Evolutionary conservation across 2,329 filamentous ascomycete genomes (phyloP), one percentile per base, ranked within the genome.

Genomic region (Conoideocrella luteorostrata): DNA sequence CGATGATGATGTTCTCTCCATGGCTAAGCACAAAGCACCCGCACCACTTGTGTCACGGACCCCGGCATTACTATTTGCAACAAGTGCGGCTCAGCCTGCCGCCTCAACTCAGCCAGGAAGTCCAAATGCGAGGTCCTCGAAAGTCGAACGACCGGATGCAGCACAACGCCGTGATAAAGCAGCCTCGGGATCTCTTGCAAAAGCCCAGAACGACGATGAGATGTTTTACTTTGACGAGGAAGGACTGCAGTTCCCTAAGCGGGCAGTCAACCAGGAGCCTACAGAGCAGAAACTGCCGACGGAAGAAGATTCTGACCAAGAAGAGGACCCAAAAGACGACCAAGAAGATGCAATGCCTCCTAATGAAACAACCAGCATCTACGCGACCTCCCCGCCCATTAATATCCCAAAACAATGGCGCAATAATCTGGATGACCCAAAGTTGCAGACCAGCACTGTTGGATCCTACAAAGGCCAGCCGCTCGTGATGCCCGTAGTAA

Each of bases 391-490:
- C 2, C 68, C 69, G 1, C 65, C 66, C n/a, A 61, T 74, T 39
- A 51, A 66, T 12, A 68, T 71, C 18, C 39, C 45, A 10, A 33
- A 29, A 24, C 37, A 39, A 33, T 7, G 26, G 9, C 11, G 20
- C 17, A n/a, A 9, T 12, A 15, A 20, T 43, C 39, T 28, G 47
- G 56, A 37, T 63, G 59, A 43, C 54, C 52, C 63, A 38, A 63
- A 60, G 36, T 63, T 63, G 41, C 56, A 64, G 34, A 56, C 63
- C 18, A 65, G 66, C 15, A 72, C 70, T 6, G 56, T 74, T 12
- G 74, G 74, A 3, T 78, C 74, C n/a, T 77, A 75, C 51, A 75
- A 70, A 52, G 75, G 75, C 34, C 67, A 67, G 17, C 67, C 74
- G 12, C 70, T 80, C 38, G 64, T 68, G 28, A 74, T 78, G 62